Conservation (phyloP, 176 grass and related monocot genomes). For the Puya raimondii region DNA sequence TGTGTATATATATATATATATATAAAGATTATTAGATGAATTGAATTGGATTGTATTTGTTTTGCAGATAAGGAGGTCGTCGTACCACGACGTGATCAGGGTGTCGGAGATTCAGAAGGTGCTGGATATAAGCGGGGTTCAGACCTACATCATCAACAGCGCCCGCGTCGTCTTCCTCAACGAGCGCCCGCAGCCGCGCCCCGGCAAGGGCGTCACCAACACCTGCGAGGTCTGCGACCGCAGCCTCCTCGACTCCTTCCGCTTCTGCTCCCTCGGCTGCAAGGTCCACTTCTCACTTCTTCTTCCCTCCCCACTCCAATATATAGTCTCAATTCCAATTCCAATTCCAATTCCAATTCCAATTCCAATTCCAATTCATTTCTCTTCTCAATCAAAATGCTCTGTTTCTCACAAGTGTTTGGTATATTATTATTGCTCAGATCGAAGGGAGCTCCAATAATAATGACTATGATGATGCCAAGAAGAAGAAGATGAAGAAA, state of each 20-base stretch:
- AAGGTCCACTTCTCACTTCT: conserved; percentile 19
- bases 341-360: neutral
- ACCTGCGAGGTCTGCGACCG: conserved; percentile 94
- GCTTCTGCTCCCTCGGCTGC: conserved; percentile 97
- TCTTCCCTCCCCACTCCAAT: neutral
- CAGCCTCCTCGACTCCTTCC: conserved; percentile 94
- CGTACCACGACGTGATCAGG: conserved; percentile 98
- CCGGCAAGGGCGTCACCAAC: conserved; percentile 96
- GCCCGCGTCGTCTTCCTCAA: conserved; percentile 97
- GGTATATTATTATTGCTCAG: conserved; percentile 14
- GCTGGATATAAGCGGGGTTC: conserved; percentile 83
- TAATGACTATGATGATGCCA: conserved; percentile 25
- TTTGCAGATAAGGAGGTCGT: conserved; percentile 77
- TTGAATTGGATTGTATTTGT: neutral
- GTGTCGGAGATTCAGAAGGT: conserved; percentile 92
- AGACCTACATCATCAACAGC: conserved; percentile 98
- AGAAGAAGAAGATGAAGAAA: neutral
- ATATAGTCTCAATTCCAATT: too few relatives aligned
- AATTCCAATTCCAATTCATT: too few relatives aligned
- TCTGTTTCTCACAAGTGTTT: too few relatives aligned
- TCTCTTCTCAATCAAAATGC: too few relatives aligned
- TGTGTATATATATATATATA: too few relatives aligned
- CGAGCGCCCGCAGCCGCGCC: conserved; percentile 80
- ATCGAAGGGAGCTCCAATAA: conserved; percentile 44
- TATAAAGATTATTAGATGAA: too few relatives aligned